phyloP scores from a whole-genome alignment of 371 early-diverging fungal species.

The Catenaria anguillulae region DNA sequence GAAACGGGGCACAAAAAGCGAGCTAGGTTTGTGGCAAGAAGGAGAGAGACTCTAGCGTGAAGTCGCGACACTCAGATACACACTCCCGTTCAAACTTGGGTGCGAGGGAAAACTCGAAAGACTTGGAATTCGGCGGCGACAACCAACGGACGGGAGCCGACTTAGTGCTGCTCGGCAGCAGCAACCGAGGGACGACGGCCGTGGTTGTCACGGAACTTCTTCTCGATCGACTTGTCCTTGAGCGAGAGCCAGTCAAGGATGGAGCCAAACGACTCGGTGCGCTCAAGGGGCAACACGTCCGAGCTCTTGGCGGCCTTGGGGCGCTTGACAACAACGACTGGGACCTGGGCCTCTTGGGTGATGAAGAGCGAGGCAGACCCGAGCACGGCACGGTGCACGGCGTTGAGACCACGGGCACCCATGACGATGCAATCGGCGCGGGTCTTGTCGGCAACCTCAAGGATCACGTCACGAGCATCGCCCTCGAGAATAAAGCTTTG shows the following conservation, averaged over 20 bases:
- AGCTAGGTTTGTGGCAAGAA: too few species aligned
- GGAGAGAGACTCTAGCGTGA: too few species aligned
- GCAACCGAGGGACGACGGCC: too few species aligned
- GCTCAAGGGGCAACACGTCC: neutral
- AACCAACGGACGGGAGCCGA: too few species aligned
- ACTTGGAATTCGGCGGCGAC: too few species aligned
- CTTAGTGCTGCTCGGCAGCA: too few species aligned
- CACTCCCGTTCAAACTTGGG: too few species aligned
- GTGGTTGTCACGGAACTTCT: neutral
- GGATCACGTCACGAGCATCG: slow-evolving; percentile 6
- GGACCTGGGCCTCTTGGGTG: neutral
- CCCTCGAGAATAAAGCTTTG: slow-evolving; percentile 1
- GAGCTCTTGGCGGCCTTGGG: neutral
- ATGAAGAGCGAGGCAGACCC: neutral
- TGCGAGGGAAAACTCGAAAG: too few species aligned
- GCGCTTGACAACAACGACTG: slow-evolving; percentile 3
- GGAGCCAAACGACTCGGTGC: neutral
- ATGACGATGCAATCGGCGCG: neutral
- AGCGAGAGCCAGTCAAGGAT: neutral
- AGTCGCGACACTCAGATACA: too few species aligned
- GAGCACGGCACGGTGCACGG: neutral
- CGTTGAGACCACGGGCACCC: slow-evolving; percentile 3
- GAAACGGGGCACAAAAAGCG: too few species aligned
- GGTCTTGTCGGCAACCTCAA: neutral
- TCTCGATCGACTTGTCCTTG: slow-evolving; percentile 1